Evolutionary conservation across 768 basidiomycete genomes (phyloP).

Genomic region (Trametes sanguinea): DNA sequence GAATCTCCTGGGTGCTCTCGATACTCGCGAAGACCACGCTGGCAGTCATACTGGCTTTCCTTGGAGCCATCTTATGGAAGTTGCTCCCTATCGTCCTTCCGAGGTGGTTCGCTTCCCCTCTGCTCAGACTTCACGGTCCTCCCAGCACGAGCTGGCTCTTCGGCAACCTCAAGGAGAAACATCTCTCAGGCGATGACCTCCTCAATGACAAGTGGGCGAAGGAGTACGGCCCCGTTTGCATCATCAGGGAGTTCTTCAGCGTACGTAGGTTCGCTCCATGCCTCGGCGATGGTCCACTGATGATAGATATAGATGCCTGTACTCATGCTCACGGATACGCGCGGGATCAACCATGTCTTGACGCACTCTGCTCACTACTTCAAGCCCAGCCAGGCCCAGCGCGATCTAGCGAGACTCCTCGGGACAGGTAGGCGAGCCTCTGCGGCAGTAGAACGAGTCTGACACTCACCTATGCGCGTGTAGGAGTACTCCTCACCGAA

Average conservation of each 20-base stretch:
- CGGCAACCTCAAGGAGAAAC: conserved; percentile 1
- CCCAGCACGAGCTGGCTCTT: conserved; percentile 7
- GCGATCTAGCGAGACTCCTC: conserved; percentile 42
- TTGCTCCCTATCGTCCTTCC: not conserved
- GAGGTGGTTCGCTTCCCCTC: not conserved
- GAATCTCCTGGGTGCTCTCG: not conserved
- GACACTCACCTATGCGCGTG: not conserved
- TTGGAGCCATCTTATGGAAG: not conserved
- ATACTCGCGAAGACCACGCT: not conserved
- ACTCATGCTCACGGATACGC: conserved; percentile 55
- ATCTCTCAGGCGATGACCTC: not conserved
- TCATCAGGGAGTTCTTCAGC: conserved; percentile 7
- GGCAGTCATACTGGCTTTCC: not conserved
- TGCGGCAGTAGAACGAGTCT: not conserved
- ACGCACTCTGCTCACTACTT: conserved; percentile 56
- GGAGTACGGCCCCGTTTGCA: not conserved
- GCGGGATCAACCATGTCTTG: conserved; percentile 65
- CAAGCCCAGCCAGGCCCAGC: conserved; percentile 49
- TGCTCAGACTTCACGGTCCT: not conserved
- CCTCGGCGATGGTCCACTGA: too few species aligned
- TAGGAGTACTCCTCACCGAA: conserved; percentile 53
- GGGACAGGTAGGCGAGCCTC: conserved; percentile 33
- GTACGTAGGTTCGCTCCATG: not conserved
- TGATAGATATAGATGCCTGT: not conserved
- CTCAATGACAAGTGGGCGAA: not conserved